phyloP scores from a whole-genome alignment of 257 asterid species.

The Verbascum thapsus region DNA sequence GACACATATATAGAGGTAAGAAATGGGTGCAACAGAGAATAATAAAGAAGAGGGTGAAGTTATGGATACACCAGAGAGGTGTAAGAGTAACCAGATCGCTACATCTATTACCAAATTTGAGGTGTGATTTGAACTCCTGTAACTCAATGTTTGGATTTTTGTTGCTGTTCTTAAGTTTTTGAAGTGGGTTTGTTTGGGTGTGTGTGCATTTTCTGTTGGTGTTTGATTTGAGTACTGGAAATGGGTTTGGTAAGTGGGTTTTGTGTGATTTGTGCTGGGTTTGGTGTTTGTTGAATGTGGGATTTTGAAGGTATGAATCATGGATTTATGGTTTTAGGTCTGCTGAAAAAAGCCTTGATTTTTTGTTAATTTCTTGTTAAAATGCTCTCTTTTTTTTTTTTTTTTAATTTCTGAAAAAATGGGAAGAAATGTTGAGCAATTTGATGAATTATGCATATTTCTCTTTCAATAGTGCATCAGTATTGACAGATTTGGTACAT shows the following conservation, averaged over 20 bases:
- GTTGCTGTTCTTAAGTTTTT: not conserved
- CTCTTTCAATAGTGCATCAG: slow-evolving; percentile 22
- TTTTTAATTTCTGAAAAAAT: slow-evolving; percentile 15
- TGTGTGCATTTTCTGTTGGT: slow-evolving; percentile 26
- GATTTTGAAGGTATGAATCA: slow-evolving; percentile 21
- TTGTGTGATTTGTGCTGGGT: slow-evolving; percentile 20
- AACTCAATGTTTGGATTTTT: slow-evolving; percentile 28
- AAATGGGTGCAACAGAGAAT: slow-evolving; percentile 37
- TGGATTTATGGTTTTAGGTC: slow-evolving; percentile 25
- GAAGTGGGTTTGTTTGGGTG: slow-evolving; percentile 10
- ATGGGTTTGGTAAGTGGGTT: slow-evolving; percentile 33
- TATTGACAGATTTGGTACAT: not conserved
- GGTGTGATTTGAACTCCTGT: slow-evolving; percentile 48
- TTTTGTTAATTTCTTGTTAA: not conserved
- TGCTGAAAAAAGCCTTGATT: slow-evolving; percentile 27
- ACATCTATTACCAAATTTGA: slow-evolving; percentile 64
- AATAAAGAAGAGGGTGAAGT: slow-evolving; percentile 44
- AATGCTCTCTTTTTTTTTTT: not conserved
- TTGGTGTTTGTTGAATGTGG: slow-evolving; percentile 6
- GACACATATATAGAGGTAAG: not conserved
- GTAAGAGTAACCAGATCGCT: slow-evolving; percentile 70
- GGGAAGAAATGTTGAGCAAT: slow-evolving; percentile 12
- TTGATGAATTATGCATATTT: slow-evolving; percentile 21
- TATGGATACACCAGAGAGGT: slow-evolving; percentile 91
- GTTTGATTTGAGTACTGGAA: slow-evolving; percentile 14